Conservation (phyloP, 1,284 basidiomycete genomes). For the Marasmius sp. region DNA sequence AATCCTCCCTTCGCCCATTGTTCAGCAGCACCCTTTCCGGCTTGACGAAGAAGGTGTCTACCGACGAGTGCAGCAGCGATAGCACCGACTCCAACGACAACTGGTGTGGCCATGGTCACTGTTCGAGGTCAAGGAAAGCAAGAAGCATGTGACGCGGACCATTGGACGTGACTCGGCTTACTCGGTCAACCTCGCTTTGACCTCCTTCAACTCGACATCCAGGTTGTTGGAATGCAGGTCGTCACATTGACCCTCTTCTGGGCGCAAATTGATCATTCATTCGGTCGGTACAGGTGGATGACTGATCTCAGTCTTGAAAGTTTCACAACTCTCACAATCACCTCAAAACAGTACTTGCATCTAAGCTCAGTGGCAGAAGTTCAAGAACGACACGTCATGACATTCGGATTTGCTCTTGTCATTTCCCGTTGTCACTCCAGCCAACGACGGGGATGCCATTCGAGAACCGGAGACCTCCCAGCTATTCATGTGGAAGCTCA, state of each 20-base stretch:
- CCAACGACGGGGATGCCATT: background rate
- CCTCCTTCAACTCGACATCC: no score
- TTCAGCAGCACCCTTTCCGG: slow-evolving; percentile 65
- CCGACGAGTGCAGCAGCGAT: slow-evolving; percentile 81
- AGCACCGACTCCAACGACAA: slow-evolving; percentile 77
- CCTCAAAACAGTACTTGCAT: no score
- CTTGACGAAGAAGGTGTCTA: slow-evolving; percentile 61
- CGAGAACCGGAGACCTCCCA: background rate
- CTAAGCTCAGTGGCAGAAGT: no score
- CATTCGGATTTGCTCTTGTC: background rate
- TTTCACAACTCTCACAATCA: no score
- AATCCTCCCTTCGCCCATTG: slow-evolving; percentile 95
- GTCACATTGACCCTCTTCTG: no score
- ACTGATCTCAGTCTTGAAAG: no score
- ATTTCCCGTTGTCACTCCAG: background rate
- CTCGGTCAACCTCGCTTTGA: no score
- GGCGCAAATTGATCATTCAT: no score
- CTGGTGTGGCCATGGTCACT: slow-evolving; percentile 64
- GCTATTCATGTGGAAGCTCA: slow-evolving; percentile 11
- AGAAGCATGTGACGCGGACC: background rate
- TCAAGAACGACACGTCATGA: no score
- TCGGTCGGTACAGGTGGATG: no score
- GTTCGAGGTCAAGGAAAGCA: background rate
- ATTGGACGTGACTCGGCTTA: no score
- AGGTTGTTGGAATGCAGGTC: no score